Conservation (phyloP, 1,139 yeast genomes). For the Sugiyamaella novakii region DNA sequence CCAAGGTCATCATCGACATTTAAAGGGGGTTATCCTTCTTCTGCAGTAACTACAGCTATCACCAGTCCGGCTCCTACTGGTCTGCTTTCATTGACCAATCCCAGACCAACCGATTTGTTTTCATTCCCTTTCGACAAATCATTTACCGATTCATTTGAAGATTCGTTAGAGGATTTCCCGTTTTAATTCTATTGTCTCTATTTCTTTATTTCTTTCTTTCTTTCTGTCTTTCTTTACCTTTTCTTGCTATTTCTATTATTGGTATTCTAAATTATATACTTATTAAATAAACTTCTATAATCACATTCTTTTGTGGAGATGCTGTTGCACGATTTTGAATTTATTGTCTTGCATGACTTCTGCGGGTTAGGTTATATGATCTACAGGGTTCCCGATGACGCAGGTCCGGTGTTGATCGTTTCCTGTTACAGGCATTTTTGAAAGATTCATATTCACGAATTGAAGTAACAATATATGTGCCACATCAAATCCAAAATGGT, state of each 20-base stretch:
- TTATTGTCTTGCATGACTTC: slow-evolving; percentile 8
- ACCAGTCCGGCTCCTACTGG: neutral
- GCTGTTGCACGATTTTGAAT: neutral
- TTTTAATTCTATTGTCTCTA: too few relatives aligned
- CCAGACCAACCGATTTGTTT: neutral
- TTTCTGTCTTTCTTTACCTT: neutral
- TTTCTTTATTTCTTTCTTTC: too few relatives aligned
- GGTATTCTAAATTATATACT: slow-evolving; percentile 2
- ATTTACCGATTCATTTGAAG: slow-evolving; percentile 3
- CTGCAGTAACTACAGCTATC: neutral
- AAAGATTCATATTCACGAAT: too few relatives aligned
- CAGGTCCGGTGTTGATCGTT: too few relatives aligned
- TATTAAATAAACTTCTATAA: neutral
- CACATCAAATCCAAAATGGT: too few relatives aligned
- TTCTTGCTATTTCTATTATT: neutral
- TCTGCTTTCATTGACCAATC: neutral
- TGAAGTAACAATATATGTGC: too few relatives aligned
- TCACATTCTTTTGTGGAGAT: too few relatives aligned
- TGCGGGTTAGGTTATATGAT: neutral
- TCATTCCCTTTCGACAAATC: slow-evolving; percentile 1
- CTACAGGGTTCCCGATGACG: too few relatives aligned
- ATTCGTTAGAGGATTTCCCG: slow-evolving; percentile 9
- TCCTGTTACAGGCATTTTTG: too few relatives aligned
- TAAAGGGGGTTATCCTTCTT: neutral
- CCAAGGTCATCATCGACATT: too few relatives aligned